Conservation (phyloP, 2,329 filamentous ascomycete genomes). For the Bimuria novae-zelandiae region DNA sequence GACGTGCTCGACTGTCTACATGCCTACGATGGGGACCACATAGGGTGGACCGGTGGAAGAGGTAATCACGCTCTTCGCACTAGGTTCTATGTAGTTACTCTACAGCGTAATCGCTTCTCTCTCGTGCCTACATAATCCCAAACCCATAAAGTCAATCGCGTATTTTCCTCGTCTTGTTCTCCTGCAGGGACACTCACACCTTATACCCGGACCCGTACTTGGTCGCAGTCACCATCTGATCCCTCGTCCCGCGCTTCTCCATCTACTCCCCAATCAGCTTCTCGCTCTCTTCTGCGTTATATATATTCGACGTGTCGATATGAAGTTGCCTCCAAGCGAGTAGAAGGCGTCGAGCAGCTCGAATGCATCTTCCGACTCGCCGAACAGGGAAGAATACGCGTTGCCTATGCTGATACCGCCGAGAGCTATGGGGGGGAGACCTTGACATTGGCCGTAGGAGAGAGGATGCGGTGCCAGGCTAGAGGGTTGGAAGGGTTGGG, state of each 20-base stretch:
- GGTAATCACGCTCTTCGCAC: slow-evolving; percentile 66
- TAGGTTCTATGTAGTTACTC: slow-evolving; percentile 14
- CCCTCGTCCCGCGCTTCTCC: slow-evolving; percentile 40
- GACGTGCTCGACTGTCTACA: slow-evolving; percentile 69
- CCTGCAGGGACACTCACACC: too few relatives aligned
- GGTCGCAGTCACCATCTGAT: slow-evolving; percentile 47
- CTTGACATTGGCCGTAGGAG: slow-evolving; percentile 66
- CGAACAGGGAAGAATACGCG: slow-evolving; percentile 65
- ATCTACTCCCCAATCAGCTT: slow-evolving; percentile 50
- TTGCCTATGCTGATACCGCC: slow-evolving; percentile 68
- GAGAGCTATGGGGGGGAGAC: slow-evolving; percentile 52
- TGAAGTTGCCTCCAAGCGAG: slow-evolving; percentile 70
- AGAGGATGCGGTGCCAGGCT: slow-evolving; percentile 69
- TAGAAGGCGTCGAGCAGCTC: slow-evolving; percentile 70
- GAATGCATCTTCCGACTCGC: slow-evolving; percentile 65
- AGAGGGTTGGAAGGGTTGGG: too few relatives aligned
- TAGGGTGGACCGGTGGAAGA: slow-evolving; percentile 65
- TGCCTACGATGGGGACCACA: slow-evolving; percentile 76
- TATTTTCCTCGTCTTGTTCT: too few relatives aligned
- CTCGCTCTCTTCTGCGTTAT: slow-evolving; percentile 46
- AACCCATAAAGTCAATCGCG: too few relatives aligned
- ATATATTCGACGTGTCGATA: slow-evolving; percentile 62
- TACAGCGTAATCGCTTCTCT: too few relatives aligned
- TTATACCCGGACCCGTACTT: slow-evolving; percentile 41
- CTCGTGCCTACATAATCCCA: too few relatives aligned